Conservation (phyloP, 768 basidiomycete species). For the Tephrocybe sp. region DNA sequence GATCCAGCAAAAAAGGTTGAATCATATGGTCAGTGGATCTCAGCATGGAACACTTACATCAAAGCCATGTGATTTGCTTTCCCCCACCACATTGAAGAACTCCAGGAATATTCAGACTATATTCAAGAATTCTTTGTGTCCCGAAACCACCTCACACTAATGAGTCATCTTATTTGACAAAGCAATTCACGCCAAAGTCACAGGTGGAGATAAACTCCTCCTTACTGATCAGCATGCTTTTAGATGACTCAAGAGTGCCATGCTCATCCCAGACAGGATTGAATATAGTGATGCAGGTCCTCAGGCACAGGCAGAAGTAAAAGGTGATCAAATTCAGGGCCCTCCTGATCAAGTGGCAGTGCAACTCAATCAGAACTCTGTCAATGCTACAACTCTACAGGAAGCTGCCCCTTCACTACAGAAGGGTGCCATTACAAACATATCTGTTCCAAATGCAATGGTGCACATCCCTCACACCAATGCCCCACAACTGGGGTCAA, state of each 20-base stretch:
- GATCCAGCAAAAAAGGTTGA: conserved; percentile 15
- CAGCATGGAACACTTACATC: conserved; percentile 17
- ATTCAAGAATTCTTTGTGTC: conserved; percentile 24
- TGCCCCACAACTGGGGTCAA: background rate
- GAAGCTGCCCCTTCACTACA: conserved; percentile 8
- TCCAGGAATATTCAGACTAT: conserved; percentile 21
- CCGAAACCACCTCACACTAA: conserved; percentile 2
- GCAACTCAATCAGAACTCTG: conserved; percentile 16
- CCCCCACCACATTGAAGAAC: conserved; percentile 24
- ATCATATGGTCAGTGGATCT: conserved; percentile 1
- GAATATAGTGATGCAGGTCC: background rate
- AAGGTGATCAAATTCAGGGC: background rate
- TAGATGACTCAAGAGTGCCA: conserved; percentile 2
- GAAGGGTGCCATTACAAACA: conserved; percentile 5
- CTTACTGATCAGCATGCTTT: conserved; percentile 20
- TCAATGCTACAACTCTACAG: conserved; percentile 19
- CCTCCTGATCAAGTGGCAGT: background rate
- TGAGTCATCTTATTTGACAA: conserved; percentile 28
- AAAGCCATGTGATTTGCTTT: conserved; percentile 24
- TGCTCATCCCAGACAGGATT: conserved; percentile 14
- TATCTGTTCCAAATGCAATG: background rate
- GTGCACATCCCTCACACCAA: background rate
- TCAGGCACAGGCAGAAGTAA: background rate
- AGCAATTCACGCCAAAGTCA: conserved; percentile 21
- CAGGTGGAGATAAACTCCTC: conserved; percentile 3